Base-by-base conservation (phyloP, 352 stramenopile genomes). In the Globisporangium mamillatum region DNA sequence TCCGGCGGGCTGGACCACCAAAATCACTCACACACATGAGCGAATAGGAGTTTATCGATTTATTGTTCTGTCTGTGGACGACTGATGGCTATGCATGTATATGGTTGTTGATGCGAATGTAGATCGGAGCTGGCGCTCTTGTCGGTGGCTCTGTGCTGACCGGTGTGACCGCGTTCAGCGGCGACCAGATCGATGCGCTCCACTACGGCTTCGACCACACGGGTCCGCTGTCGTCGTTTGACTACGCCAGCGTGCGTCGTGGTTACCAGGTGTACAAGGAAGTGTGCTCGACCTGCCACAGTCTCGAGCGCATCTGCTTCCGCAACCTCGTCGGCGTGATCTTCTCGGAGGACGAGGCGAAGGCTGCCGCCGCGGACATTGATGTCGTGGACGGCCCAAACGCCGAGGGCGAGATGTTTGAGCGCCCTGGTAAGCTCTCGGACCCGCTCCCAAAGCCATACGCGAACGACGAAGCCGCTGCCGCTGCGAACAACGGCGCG, bases 261-360 rank as follows among this genome's bases (percentile, higher is more conserved):
- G 98, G 98, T 16, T 99, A 99, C 89, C 98, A 99, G 80, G 98
- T 99, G 52, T 99, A 99, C 86, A 97, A 97, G 74, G 91, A 99
- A 78, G 97, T 99, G 54, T 99, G 98, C 82, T 88, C 97, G 44
- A 98, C 96, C 56, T 99, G 98, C 81, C 98, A 99, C 82, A 98
- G 82, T 54, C 74, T 99, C 53, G 89, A 99, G 66, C 92, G 95
- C 60, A 98, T 99, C 72, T 94, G 94, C 79, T 99, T 99, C 82
- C 95, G 98, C 73, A 98, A 99, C 80, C 79, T 99, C 9, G 93
- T 99, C 12, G 98, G 97, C 41, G 97, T 99, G 44, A 99, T 97
- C 41, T 97, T 99, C 81, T 95, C 88, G 22, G 94, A 98, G 75
- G 84, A 81, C 20, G 81, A 98, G 78, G 79, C 98, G 16, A 98